These are phyloP conservation scores for Pleurotus giganteus DNA, from an alignment of 768 basidiomycete genomes.

Conservation along the genomic window DNA sequence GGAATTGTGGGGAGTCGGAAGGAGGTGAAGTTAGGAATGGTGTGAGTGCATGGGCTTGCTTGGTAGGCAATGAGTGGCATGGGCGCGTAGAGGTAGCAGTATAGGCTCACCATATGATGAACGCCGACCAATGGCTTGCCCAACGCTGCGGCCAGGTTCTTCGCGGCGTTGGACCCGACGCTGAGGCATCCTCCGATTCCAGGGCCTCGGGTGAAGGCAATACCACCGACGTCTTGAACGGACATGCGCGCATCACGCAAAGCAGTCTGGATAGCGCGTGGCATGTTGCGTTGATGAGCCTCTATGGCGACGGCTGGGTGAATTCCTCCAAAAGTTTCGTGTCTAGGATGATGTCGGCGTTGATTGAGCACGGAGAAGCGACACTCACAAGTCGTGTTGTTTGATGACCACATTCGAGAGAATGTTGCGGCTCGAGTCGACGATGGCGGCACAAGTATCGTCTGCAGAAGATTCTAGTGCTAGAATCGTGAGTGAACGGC, in stretches of 20 bases:
- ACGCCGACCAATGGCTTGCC: constrained; percentile 85
- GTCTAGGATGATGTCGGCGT: constrained; percentile 33
- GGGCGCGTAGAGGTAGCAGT: not conserved
- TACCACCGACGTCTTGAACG: constrained; percentile 70
- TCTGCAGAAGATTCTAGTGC: constrained; percentile 89
- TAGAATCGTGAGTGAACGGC: constrained; percentile 55
- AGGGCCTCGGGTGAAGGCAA: constrained; percentile 90
- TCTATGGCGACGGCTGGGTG: constrained; percentile 75
- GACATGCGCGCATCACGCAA: constrained; percentile 61
- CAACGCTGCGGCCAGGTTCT: constrained; percentile 74
- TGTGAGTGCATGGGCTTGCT: constrained; percentile 95
- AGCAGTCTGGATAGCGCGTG: constrained; percentile 66
- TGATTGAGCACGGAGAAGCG: not conserved
- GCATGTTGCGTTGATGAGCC: constrained; percentile 82
- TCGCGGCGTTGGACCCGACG: constrained; percentile 81
- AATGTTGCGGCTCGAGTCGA: constrained; percentile 65
- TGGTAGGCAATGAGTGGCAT: constrained; percentile 9
- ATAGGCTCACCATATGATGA: constrained; percentile 82
- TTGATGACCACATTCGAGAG: constrained; percentile 86
- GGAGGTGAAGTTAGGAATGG: constrained; percentile 61
- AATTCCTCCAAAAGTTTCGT: constrained; percentile 68
- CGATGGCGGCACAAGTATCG: constrained; percentile 89
- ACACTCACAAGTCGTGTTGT: constrained; percentile 62
- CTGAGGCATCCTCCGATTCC: constrained; percentile 76
- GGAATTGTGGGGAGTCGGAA: constrained; percentile 54